Base-by-base conservation (phyloP, 306 rosid genomes). In the Vigna angularis region DNA sequence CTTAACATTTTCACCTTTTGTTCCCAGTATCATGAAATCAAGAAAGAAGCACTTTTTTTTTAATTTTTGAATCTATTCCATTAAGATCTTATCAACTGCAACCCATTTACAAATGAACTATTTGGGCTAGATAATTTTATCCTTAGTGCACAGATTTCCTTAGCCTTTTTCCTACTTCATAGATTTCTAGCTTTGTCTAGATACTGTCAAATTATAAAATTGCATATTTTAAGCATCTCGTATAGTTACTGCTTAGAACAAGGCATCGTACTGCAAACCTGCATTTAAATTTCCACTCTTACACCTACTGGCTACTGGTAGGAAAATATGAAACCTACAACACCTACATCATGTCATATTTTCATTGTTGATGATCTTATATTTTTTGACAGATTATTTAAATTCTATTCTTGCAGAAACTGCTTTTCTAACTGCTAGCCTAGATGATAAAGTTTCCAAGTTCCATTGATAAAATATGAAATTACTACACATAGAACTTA, bases 331-430 rank as follows among this genome's bases (percentile, higher is more conserved):
- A 64, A 64, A 65, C 18, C 42, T 63, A 49, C 24, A 20, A 51
- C 28, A 42, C 78, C 86, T 82, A 47, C 87, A 90, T 72, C 81
- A 88, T 55, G 89, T 86, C 77, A 84, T 83, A 66, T 28, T 70
- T 66, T 48, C 52, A 53, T 30, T 69, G 30, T 38, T 16, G 74
- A 44, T 49, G 56, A 68, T 18, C 26, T 65, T 18, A 30, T 22
- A 24, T 72, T 53, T 32, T 9, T 2, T 42, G 34, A 42, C 3
- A 63, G 67, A 65, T 53, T 3, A 42, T 30, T 48, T 65, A 22
- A 45, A 44, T 40, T 53, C 44, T 42, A 18, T 36, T 76, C 28
- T 51, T 12, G 17, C 17, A 26, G 22, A 48, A 57, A 57, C 22
- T 57, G 51, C 16, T 50, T 70, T 79, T 22, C 48, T 72, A 73